A percentile compares a stretch with the other conserved stretches of the same genome.
phyloP scores from a whole-genome alignment of 2,329 filamentous ascomycete genomes.

The Eurotiales sp. region DNA sequence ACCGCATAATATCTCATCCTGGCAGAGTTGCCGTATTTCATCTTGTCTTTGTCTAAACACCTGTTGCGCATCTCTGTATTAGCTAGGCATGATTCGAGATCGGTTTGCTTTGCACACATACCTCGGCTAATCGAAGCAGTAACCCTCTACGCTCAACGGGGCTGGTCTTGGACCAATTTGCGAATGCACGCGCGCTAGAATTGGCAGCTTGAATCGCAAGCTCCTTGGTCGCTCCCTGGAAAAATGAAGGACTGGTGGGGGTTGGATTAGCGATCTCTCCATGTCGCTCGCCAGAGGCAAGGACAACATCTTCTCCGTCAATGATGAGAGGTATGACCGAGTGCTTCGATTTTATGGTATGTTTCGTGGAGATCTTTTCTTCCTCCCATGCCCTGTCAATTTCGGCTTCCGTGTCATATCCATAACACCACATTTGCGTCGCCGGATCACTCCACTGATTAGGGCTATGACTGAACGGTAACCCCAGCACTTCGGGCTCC shows the following conservation, averaged over 20 bases:
- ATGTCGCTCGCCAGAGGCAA: slow-evolving; percentile 52
- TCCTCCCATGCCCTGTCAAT: slow-evolving; percentile 30
- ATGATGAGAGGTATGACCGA: slow-evolving; percentile 35
- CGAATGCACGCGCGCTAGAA: slow-evolving; percentile 62
- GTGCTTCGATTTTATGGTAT: not conserved
- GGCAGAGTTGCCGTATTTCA: slow-evolving; percentile 5
- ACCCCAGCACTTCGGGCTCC: slow-evolving; percentile 38
- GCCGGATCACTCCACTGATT: slow-evolving; percentile 50
- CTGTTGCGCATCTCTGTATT: slow-evolving; percentile 48
- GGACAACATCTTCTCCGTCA: slow-evolving; percentile 30
- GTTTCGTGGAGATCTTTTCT: too few species aligned
- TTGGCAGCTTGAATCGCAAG: slow-evolving; percentile 44
- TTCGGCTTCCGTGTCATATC: slow-evolving; percentile 44
- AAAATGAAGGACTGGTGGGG: slow-evolving; percentile 50
- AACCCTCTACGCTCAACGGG: slow-evolving; percentile 62
- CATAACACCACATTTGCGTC: slow-evolving; percentile 48
- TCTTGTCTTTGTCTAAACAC: slow-evolving; percentile 1
- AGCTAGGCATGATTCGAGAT: slow-evolving; percentile 16
- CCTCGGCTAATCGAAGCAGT: slow-evolving; percentile 64
- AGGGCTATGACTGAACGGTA: slow-evolving; percentile 36
- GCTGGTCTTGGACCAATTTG: slow-evolving; percentile 61
- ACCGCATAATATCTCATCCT: slow-evolving; percentile 12
- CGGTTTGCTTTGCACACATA: slow-evolving; percentile 54
- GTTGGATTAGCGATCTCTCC: slow-evolving; percentile 49
- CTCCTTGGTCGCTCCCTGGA: slow-evolving; percentile 19